Evolutionary conservation across 2,329 filamentous ascomycete genomes (phyloP), one percentile per base, ranked within the genome.

Genomic region (Colletotrichum brevisporum): DNA sequence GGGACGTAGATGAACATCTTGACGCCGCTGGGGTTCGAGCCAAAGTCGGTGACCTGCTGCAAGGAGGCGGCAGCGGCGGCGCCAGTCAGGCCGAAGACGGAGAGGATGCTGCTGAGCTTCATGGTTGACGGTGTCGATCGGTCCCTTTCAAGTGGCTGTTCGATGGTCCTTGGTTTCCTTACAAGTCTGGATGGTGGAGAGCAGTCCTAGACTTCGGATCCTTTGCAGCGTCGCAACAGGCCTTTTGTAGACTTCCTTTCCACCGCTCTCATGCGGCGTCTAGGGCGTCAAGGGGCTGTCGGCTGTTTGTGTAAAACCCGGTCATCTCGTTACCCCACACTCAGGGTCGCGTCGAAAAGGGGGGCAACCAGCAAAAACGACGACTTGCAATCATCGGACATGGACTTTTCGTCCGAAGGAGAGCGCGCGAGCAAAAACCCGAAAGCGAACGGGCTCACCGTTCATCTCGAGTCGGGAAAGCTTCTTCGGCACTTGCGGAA

Each of bases 1-100:
- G 67, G 67, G 6, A 77, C 76, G 50, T 78, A 78, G 57, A 78
- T 76, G 69, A 74, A 78, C 73, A 78, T 77, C 66, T 74, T 73
- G 18, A 72, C 73, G 15, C 72, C 73, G 12, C 73, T 74, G 9
- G 76, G 65, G 66, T 78, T 77, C 15, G 73, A 71, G 18, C 75
- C 76, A 31, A 77, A 78, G 72, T 73, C 73, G 57, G 65, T 72
- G 18, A 78, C 73, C 59, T 75, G 76, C 39, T 73, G 74, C 54
- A 78, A 74, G 15, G 73, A 71, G 13, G 74, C 72, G 21, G 75
- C 72, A 26, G 56, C 10, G 55, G 69, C 63, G 57, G 68, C 64
- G 50, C 67, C 70, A 41, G 61, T 74, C 61, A 77, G 71, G 67
- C 68, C 58, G 41, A 71, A 16, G 41, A 54, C 50, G 41, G 68